These are phyloP conservation scores for Mucor saturninus DNA, from an alignment of 371 early-diverging fungal genomes.

Conservation along the genomic window DNA sequence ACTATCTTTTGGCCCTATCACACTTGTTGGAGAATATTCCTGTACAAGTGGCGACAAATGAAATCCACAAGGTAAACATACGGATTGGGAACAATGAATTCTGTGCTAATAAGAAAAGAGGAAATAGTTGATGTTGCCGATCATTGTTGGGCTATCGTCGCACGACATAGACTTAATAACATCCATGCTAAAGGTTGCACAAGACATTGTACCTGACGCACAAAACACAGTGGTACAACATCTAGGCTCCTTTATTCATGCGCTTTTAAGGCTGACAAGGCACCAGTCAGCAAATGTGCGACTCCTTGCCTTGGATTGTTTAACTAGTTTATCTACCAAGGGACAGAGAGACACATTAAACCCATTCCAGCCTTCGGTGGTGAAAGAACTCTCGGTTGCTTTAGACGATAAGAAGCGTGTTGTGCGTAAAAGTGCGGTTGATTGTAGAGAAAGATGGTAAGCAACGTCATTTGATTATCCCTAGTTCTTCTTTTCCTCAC, in stretches of 20 bases:
- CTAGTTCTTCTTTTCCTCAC: neutral
- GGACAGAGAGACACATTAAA: conserved; percentile 18
- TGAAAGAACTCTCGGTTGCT: conserved; percentile 59
- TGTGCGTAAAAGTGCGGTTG: conserved; percentile 83
- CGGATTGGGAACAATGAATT: neutral
- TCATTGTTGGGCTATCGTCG: conserved; percentile 32
- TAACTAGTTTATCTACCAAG: conserved; percentile 38
- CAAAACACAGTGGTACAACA: conserved; percentile 21
- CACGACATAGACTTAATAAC: conserved; percentile 22
- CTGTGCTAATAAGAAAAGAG: neutral
- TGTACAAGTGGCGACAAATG: conserved; percentile 70
- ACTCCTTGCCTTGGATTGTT: conserved; percentile 65
- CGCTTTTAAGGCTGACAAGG: conserved; percentile 27
- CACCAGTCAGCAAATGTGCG: conserved; percentile 37
- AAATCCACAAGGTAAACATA: conserved; percentile 63
- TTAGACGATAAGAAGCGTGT: conserved; percentile 88
- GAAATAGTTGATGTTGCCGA: conserved; percentile 33
- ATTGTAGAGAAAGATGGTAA: conserved; percentile 82
- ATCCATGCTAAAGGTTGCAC: conserved; percentile 28
- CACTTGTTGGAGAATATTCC: conserved; percentile 77
- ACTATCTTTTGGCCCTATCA: conserved; percentile 65
- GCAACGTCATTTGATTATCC: neutral
- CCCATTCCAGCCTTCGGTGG: conserved; percentile 57
- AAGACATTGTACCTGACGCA: conserved; percentile 27
- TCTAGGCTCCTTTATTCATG: conserved; percentile 32